Evolutionary conservation across 2,329 filamentous ascomycete species (phyloP).

Genomic region (Trichoderma atrobrunneum): DNA sequence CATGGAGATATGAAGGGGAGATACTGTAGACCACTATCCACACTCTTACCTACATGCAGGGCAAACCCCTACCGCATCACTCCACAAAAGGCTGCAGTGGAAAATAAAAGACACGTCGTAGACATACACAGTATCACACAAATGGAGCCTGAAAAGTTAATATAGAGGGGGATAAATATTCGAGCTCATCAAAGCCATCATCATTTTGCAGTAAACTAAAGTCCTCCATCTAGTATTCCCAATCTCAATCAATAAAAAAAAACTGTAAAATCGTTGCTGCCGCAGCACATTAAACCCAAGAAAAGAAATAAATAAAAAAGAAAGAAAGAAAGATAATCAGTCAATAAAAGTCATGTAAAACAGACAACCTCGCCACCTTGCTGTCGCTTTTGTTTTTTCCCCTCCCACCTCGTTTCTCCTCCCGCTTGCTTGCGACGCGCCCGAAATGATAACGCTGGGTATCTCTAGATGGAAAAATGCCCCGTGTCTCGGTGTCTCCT

Average conservation of each 20-base stretch:
- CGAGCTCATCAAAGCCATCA: conserved; percentile 20
- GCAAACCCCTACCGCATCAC: conserved; percentile 15
- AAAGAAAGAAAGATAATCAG: neutral
- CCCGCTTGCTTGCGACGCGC: conserved; percentile 17
- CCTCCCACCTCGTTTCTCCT: neutral
- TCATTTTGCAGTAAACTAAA: conserved; percentile 18
- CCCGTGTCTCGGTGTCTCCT: conserved; percentile 26
- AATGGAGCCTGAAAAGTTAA: neutral
- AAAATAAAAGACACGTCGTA: neutral
- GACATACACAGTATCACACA: neutral
- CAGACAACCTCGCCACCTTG: conserved; percentile 18
- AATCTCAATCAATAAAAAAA: neutral
- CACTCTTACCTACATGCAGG: conserved; percentile 1
- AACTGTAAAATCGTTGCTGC: neutral
- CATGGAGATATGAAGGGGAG: neutral
- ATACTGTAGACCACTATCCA: neutral
- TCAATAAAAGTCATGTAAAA: conserved; percentile 14
- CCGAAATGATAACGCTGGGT: conserved; percentile 31
- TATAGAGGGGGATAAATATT: conserved; percentile 2
- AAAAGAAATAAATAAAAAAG: neutral
- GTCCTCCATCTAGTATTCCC: conserved; percentile 16
- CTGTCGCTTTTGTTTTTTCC: conserved; percentile 7
- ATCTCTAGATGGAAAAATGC: conserved; percentile 38
- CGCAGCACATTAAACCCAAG: conserved; percentile 8
- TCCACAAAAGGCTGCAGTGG: neutral